These are phyloP conservation scores for Parasarocladium wereldwijsianum DNA, from an alignment of 2,329 filamentous ascomycete genomes.

Conservation along the genomic window DNA sequence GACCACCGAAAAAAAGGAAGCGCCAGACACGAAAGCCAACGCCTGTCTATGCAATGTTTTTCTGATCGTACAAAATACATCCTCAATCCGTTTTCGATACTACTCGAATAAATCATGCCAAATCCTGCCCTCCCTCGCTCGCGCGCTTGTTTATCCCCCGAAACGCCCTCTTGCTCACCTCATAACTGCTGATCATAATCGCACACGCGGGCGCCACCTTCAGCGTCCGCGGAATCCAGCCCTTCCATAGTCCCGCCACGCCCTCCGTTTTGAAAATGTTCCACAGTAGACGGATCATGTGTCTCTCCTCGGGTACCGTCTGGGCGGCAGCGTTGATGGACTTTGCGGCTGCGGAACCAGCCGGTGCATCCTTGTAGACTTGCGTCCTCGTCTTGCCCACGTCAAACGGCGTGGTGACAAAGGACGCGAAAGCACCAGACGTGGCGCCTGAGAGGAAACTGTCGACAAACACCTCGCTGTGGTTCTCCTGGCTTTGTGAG, in stretches of 20 bases:
- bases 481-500: conserved; percentile 53
- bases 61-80: too few relatives aligned
- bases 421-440: conserved; percentile 72
- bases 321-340: conserved; percentile 15
- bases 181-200: conserved; percentile 98
- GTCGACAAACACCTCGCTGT: conserved; percentile 66
- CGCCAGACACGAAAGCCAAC: too few relatives aligned
- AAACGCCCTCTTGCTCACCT: conserved; percentile 85
- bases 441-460: conserved; percentile 76
- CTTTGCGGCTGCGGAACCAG: conserved; percentile 17
- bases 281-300: conserved; percentile 71
- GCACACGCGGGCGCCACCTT: conserved; percentile 95
- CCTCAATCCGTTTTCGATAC: too few relatives aligned
- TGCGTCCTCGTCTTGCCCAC: conserved; percentile 95
- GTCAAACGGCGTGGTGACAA: conserved; percentile 89
- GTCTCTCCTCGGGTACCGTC: conserved; percentile 51
- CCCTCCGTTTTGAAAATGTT: conserved; percentile 88
- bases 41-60: too few relatives aligned
- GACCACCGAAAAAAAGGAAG: too few relatives aligned
- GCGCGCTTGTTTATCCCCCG: conserved; percentile 50
- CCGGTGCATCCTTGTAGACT: conserved; percentile 47
- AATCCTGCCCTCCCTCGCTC: conserved; percentile 2
- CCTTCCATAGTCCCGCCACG: conserved; percentile 65
- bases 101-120: neutral
- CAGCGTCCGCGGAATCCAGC: conserved; percentile 80